Base-by-base conservation (phyloP, 441 rosid genomes). In the Sinapis alba region DNA sequence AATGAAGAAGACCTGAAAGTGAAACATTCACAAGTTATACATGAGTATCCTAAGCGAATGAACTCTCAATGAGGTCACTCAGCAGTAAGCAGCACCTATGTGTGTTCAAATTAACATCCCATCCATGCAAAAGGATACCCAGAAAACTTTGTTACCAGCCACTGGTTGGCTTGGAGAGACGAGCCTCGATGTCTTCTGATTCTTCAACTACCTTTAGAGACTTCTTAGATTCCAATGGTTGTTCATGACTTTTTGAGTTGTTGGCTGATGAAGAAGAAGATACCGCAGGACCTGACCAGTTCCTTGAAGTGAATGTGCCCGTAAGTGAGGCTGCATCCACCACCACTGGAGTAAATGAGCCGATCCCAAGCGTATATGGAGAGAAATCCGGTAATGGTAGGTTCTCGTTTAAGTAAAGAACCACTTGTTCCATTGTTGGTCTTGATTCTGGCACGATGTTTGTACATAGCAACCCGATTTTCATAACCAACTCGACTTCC, bases 401-500 rank as follows among this genome's bases (percentile, higher is more conserved):
- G 73, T 68, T 76, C 65, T 68, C 74, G 6, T 76, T 84, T 18
- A 89, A 80, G 78, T 65, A 82, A 8, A 83, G 89, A 28, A 84
- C 36, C 67, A 84, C 87, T 78, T 89, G 89, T 71, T 82, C 83
- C 83, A 86, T 87, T 13, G 36, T 82, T 36, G 91, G 92, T 83
- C 94, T 80, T 0, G 65, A 21, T 23, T 73, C 77, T 0, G 90
- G 85, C 6, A 65, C 62, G 0, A 68, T 47, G n/a, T 84, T 83
- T 36, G 87, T 74, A 72, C 92, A 89, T 1, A 91, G 28, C 76
- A 78, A 62, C 34, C 90, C 92, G 3, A 91, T 71, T 65, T 85
- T 87, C 80, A 89, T 54, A 59, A 88, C 86, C 76, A 83, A 61
- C 80, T 86, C 89, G 62, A 86, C 79, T 62, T 91, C 90, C 64